These are phyloP conservation scores for Aspergillus sp. DNA, from an alignment of 2,329 filamentous ascomycete species.

Conservation along the genomic window DNA sequence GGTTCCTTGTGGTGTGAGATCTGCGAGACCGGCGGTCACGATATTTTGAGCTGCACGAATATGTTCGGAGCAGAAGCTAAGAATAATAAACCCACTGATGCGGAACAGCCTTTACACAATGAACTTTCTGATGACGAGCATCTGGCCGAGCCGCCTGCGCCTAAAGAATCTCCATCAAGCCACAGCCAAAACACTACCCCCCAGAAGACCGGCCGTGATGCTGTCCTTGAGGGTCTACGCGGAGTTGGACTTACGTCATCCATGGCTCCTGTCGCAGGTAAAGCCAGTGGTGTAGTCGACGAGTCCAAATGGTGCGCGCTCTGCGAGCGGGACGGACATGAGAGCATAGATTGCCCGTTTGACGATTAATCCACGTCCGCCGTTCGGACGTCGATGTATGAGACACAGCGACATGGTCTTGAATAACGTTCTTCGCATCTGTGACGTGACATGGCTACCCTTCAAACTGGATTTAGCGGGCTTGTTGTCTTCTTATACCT, in stretches of 20 bases:
- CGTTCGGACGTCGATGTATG: constrained; percentile 6
- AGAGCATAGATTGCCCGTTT: constrained; percentile 92
- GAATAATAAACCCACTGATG: constrained; percentile 16
- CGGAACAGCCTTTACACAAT: constrained; percentile 16
- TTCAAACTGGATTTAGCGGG: constrained; percentile 6
- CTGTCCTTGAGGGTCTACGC: constrained; percentile 43
- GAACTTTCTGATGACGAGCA: constrained; percentile 16
- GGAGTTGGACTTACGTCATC: constrained; percentile 44
- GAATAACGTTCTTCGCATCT: constrained; percentile 10
- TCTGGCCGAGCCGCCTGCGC: constrained; percentile 15
- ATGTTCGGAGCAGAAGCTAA: constrained; percentile 63
- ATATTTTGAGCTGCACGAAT: constrained; percentile 90
- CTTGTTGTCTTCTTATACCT: background rate
- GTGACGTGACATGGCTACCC: constrained; percentile 11
- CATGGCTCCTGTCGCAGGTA: constrained; percentile 69
- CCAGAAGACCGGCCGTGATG: constrained; percentile 43
- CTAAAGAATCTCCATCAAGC: constrained; percentile 16
- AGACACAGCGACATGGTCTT: constrained; percentile 20
- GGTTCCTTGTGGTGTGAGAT: constrained; percentile 89
- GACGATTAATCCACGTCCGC: constrained; percentile 59
- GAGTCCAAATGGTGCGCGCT: constrained; percentile 93
- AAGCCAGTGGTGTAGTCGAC: constrained; percentile 75
- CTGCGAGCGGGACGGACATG: constrained; percentile 93
- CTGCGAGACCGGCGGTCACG: constrained; percentile 86
- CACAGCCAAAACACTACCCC: constrained; percentile 23